Evolutionary conservation across 768 basidiomycete genomes (phyloP), one percentile per base, ranked within the genome.

Genomic region (Paxillus rubicundulus): DNA sequence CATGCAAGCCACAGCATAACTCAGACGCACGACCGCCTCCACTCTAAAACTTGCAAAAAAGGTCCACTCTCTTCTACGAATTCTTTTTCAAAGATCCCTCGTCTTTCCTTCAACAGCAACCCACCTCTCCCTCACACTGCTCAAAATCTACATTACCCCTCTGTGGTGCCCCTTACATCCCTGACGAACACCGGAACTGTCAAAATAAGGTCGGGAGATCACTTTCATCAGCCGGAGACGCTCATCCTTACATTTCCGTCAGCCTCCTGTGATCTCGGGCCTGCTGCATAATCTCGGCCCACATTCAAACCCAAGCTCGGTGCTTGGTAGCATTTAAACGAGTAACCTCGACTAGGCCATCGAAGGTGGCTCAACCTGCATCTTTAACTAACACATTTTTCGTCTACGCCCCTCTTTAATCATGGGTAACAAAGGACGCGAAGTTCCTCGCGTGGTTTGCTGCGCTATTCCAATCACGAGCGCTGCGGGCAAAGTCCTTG

Each of bases 401-500:
- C n/a, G 21, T 39, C 40, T 34, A 50, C 10, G 24, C 47, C 14
- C 38, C 47, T 45, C 54, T 44, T 45, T 5, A 56, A 57, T 55
- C 59, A 78, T 78, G 76, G 72, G 72, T 61, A 81, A 82, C 59
- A 90, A 91, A 77, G 89, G 88, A 64, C 84, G 90, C 59, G 72
- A 85, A 50, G 81, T 81, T 45, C 91, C 91, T 49, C 87, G 91
- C 67, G 79, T 93, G 70, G 91, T 93, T 60, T 93, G 91, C 72
- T 92, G 91, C 67, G 91, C 91, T 46, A 93, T 93, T 52, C 91
- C 91, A 49, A 89, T 93, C 60, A 75, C 82, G 42, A 79, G 84
- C 57, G 73, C 84, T 24, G 82, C 84, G 6, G 83, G 82, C 68
- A 89, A 91, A 69, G 80, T 93, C 50, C 82, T 93, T 55, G 80